Evolutionary conservation across 805 yeast genomes (phyloP), one percentile per base, ranked within the genome.

Genomic region (Cyberlindnera suaveolens): DNA sequence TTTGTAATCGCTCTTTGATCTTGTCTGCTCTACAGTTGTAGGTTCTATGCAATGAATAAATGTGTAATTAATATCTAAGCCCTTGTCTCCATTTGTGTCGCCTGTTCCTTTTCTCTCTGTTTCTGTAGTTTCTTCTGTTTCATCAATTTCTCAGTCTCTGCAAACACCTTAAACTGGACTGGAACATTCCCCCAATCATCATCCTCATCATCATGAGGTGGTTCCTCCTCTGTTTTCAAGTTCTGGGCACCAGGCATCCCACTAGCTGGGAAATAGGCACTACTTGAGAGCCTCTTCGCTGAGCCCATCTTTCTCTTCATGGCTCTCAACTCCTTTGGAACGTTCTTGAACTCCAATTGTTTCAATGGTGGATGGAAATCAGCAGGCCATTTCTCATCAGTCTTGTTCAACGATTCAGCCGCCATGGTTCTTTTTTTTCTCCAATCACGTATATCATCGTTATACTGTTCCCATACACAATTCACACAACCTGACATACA

Each of bases 401-500:
- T 63, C 35, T 57, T 52, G 16, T 65, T 63, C n/a, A 79, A 59
- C 10, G 62, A 54, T 61, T 73, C 42, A 45, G 73, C 84, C 0
- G 96, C 96, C 43, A 70, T 60, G 32, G 63, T 64, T 16, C 95
- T 68, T 55, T 70, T 64, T 1, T 49, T 58, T 54, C 80, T 78
- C 96, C 96, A 93, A 30, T 87, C 87, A 49, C 78, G 81, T 39
- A 90, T 56, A 60, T 93, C 98, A 41, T 91, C 97, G 51, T 84
- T 82, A 60, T 78, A 91, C 42, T 86, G 66, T 54, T 90, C 96
- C 98, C 98, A 93, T 2, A 91, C 98, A 63, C 99, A 91, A 63
- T 91, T 89, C 27, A 87, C 80, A 63, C 99, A 91, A 1, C 99
- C 99, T 45, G 93, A 82, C 96, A 89, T 89, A 63, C 99, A 91